Percentiles rank a stretch among this genome's conserved stretches.
These are phyloP conservation scores for Mucor velutinosus DNA, from an alignment of 371 early-diverging fungal species.

Conservation along the genomic window DNA sequence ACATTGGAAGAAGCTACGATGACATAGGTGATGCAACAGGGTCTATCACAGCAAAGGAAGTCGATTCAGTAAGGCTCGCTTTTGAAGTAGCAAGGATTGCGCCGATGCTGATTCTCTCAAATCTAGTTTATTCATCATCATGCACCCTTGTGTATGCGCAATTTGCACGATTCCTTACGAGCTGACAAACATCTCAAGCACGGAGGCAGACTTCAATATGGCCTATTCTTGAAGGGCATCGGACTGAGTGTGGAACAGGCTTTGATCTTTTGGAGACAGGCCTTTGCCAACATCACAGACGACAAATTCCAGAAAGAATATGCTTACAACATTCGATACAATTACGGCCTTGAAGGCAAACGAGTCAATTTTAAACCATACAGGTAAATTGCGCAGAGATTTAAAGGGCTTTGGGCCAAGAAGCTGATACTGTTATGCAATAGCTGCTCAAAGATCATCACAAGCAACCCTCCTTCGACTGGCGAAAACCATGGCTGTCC, in stretches of 20 bases:
- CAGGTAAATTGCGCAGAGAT: constrained; percentile 49
- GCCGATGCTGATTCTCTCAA: neutral
- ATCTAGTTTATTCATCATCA: constrained; percentile 57
- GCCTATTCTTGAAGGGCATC: constrained; percentile 94
- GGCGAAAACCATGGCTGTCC: constrained; percentile 96
- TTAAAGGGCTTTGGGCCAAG: neutral
- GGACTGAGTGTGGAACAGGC: constrained; percentile 93
- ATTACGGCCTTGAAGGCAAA: constrained; percentile 98
- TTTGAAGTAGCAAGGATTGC: neutral
- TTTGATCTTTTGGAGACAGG: constrained; percentile 86
- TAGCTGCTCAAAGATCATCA: constrained; percentile 91
- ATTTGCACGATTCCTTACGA: constrained; percentile 73
- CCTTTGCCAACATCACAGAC: constrained; percentile 77
- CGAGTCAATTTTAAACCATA: constrained; percentile 92
- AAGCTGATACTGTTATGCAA: neutral
- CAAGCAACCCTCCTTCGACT: constrained; percentile 71
- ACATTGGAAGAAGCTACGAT: constrained; percentile 65
- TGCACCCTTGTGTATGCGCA: constrained; percentile 94
- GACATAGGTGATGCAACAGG: constrained; percentile 47
- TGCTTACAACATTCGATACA: constrained; percentile 96
- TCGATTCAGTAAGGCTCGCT: constrained; percentile 56
- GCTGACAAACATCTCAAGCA: constrained; percentile 85
- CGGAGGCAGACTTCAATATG: constrained; percentile 89
- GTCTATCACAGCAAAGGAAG: constrained; percentile 61
- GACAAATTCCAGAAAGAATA: constrained; percentile 93